Evolutionary conservation across 1,284 basidiomycete genomes (phyloP).

Genomic region (Microbotryum scabiosae): DNA sequence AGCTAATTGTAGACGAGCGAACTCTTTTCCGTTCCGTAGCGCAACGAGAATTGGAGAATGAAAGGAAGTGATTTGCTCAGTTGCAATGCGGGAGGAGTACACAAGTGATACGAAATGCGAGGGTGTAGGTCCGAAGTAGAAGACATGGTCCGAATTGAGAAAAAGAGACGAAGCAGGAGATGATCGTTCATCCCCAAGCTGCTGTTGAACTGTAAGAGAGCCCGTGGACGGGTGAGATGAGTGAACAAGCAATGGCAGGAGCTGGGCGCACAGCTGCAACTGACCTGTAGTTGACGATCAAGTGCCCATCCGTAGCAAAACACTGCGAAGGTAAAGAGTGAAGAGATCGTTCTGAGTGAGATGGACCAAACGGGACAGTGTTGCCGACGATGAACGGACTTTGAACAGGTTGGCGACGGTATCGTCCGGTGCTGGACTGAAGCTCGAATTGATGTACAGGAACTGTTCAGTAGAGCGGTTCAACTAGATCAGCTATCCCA

Average conservation of each 20-base stretch:
- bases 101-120: background rate
- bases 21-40: too few relatives aligned
- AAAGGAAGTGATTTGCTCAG: too few relatives aligned
- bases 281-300: conserved; percentile 94
- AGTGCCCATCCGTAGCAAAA: conserved; percentile 82
- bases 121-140: background rate
- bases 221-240: background rate
- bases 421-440: conserved; percentile 87
- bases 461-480: conserved; percentile 52
- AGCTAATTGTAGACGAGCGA: too few relatives aligned
- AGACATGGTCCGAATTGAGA: background rate
- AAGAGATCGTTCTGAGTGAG: background rate
- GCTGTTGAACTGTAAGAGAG: conserved; percentile 53
- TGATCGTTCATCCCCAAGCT: conserved; percentile 53
- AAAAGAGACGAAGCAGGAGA: background rate
- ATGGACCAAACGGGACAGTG: background rate
- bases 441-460: conserved; percentile 96
- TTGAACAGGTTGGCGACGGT: conserved; percentile 73
- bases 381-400: conserved; percentile 29
- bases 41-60: too few relatives aligned
- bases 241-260: background rate
- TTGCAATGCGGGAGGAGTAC: too few relatives aligned
- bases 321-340: conserved; percentile 49
- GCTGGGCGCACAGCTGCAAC: background rate
- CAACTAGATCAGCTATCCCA: background rate